Conservation (phyloP, 441 rosid species). For the Pelargonium myrrhifolium region DNA sequence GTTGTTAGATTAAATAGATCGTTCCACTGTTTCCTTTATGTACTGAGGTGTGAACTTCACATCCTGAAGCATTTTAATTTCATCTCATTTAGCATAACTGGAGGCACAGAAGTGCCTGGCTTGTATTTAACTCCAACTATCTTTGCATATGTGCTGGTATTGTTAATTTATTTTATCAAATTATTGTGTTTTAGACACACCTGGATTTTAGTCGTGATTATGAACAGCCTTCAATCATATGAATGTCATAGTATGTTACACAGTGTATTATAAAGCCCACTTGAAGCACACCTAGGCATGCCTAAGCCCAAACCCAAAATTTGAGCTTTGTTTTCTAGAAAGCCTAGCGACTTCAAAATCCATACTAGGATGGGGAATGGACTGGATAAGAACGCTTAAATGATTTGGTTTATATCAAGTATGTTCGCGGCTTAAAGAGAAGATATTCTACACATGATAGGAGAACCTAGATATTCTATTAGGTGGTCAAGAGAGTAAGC, state of each 20-base stretch:
- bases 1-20: neutral
- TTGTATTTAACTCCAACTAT: neutral
- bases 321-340: too few species aligned
- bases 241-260: neutral
- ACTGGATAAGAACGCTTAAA: too few species aligned
- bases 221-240: neutral
- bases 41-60: neutral
- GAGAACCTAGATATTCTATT: too few species aligned
- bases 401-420: too few species aligned
- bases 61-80: neutral
- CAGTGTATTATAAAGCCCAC: too few species aligned
- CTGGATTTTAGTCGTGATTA: neutral
- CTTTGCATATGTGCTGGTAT: neutral
- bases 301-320: too few species aligned
- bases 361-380: too few species aligned
- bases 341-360: too few species aligned
- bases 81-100: neutral
- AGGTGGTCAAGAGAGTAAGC: too few species aligned
- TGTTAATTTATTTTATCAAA: neutral
- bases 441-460: too few species aligned
- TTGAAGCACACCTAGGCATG: too few species aligned
- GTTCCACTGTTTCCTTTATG: neutral
- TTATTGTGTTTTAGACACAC: neutral
- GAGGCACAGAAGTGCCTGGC: neutral
- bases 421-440: too few species aligned